phyloP scores from a whole-genome alignment of 2,329 filamentous ascomycete species.

The Neobulgaria alba region DNA sequence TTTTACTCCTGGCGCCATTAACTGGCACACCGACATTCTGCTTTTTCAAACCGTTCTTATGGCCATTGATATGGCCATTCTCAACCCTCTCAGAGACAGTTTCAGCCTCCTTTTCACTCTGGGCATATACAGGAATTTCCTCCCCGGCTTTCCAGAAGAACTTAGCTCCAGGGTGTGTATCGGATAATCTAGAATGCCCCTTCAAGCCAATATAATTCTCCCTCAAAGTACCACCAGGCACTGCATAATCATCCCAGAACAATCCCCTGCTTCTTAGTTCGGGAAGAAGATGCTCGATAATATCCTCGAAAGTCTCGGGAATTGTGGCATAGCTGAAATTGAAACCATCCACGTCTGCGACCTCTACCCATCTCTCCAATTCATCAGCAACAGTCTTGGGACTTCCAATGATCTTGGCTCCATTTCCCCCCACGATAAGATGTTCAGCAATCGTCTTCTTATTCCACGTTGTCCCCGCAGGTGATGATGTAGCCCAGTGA shows the following conservation, averaged over 20 bases:
- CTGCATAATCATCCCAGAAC: slow-evolving; percentile 42
- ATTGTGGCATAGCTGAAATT: slow-evolving; percentile 33
- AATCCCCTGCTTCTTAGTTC: slow-evolving; percentile 51
- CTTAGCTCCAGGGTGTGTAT: slow-evolving; percentile 40
- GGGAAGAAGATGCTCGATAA: slow-evolving; percentile 55
- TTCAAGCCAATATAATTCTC: slow-evolving; percentile 49
- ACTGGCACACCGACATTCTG: too few species aligned
- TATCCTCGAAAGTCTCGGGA: slow-evolving; percentile 59
- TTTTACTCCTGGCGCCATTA: too few species aligned
- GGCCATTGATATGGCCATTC: neutral
- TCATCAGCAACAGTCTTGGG: slow-evolving; percentile 20
- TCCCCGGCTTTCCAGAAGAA: slow-evolving; percentile 34
- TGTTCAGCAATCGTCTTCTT: slow-evolving; percentile 27
- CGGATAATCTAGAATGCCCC: slow-evolving; percentile 41
- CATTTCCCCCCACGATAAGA: slow-evolving; percentile 21
- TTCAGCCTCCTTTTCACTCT: slow-evolving; percentile 2
- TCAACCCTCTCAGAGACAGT: neutral
- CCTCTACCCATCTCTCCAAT: slow-evolving; percentile 20
- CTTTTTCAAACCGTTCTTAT: neutral
- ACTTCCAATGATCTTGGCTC: slow-evolving; percentile 19
- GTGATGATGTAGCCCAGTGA: slow-evolving; percentile 34
- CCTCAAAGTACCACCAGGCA: slow-evolving; percentile 49
- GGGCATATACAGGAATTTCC: slow-evolving; percentile 13
- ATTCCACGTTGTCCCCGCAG: slow-evolving; percentile 28
- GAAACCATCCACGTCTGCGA: slow-evolving; percentile 23